Conservation (phyloP, 164 flowering plant genomes). For the Aristolochia californica region DNA sequence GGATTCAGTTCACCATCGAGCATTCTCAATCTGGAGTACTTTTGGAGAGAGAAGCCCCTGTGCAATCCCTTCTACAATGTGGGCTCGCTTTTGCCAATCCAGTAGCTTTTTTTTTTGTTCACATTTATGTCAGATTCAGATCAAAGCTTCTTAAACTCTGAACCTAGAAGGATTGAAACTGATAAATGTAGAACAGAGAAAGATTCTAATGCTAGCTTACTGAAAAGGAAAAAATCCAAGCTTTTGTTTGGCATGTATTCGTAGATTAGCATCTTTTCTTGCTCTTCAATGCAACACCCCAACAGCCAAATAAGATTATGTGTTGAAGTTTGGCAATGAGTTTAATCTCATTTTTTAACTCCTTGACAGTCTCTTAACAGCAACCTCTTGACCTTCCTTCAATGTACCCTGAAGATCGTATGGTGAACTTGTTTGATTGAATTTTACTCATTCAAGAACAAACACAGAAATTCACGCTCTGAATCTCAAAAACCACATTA, state of each 20-base stretch:
- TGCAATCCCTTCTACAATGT: slow-evolving; percentile 31
- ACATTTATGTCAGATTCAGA: slow-evolving; percentile 1
- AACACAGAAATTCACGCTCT: not conserved
- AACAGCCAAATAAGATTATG: slow-evolving; percentile 8
- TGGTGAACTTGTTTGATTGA: not conserved
- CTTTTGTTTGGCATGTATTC: slow-evolving; percentile 23
- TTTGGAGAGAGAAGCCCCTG: slow-evolving; percentile 50
- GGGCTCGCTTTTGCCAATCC: slow-evolving; percentile 19
- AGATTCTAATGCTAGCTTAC: not conserved
- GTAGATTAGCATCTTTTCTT: slow-evolving; percentile 6
- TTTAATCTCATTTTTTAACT: slow-evolving; percentile 27
- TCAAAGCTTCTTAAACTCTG: not conserved
- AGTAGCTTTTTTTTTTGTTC: not conserved
- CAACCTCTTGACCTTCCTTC: slow-evolving; percentile 3
- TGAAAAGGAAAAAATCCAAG: slow-evolving; percentile 4
- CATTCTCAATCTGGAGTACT: slow-evolving; percentile 37
- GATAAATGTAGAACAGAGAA: not conserved
- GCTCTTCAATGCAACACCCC: slow-evolving; percentile 4
- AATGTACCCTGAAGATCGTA: slow-evolving; percentile 1
- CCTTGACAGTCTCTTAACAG: slow-evolving; percentile 15
- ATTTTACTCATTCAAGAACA: not conserved
- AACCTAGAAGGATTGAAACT: not conserved
- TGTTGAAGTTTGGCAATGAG: slow-evolving; percentile 10
- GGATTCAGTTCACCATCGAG: slow-evolving; percentile 41
- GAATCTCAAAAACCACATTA: not conserved